Evolutionary conservation across 306 rosid genomes (phyloP), one percentile per base, ranked within the genome.

Genomic region (Dryas drummondii): DNA sequence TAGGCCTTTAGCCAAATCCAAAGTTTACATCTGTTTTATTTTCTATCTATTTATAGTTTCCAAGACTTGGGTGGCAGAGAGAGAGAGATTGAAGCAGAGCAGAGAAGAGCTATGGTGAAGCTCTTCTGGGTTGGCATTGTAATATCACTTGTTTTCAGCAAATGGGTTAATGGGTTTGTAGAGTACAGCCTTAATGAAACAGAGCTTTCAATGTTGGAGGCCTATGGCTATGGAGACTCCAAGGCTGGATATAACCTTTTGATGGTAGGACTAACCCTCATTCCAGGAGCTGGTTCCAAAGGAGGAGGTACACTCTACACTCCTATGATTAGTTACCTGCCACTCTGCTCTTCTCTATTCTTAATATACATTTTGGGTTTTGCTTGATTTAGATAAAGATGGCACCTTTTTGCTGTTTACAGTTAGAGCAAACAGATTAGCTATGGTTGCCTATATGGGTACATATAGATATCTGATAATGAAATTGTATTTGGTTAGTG

Each of bases 221-320:
- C 82, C 73, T 83, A 70, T 51, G 90, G 90, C 75, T 83, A 72
- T 51, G 90, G 90, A 78, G 82, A 74, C 61, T 86, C 92, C 40
- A 75, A 66, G 51, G 57, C 71, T 2, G 74, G 59, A 6, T 17
- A 37, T 4, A 76, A 51, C 71, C 78, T 78, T 78, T 76, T 90
- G 44, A 77, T 90, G 55, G 97, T 92, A 10, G 91, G 91, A 37
- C 93, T 94, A 70, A 94, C 97, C 67, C 97, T 94, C 82, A 81
- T 94, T 82, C 88, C 81, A 0, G 86, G 81, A 71, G 99, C 99
- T 48, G 82, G 62, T 52, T 79, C 92, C 51, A 90, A 85, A 86
- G 89, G 88, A 89, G 99, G 97, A 73, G 99, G 99, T 94, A 76
- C 71, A 60, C 50, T 80, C 22, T 73, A 4, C 41, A 16, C 48